Evolutionary conservation across 2,329 filamentous ascomycete genomes (phyloP).

Genomic region (Hypoxylon sp.): DNA sequence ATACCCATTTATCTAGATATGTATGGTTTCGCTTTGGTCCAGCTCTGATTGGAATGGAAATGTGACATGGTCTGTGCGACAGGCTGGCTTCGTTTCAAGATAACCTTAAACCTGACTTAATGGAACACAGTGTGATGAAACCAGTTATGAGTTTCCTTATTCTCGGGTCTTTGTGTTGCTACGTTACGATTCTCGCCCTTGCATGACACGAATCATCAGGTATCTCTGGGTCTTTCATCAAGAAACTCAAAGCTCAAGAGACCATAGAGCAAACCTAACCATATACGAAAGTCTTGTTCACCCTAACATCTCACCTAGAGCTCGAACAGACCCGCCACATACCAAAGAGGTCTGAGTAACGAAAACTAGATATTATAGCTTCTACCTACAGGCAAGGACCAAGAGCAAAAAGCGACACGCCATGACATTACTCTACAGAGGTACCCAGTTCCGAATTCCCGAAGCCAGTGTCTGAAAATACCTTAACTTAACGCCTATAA

Average conservation of each 20-base stretch:
- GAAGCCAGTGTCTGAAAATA: slow-evolving; percentile 2
- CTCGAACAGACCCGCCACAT: background rate
- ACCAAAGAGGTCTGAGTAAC: background rate
- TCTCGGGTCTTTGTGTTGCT: background rate
- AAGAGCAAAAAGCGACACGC: slow-evolving; percentile 6
- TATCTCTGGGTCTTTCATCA: too few species aligned
- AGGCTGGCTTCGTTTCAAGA: background rate
- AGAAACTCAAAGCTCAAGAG: background rate
- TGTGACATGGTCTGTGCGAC: background rate
- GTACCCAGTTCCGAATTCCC: slow-evolving; percentile 8
- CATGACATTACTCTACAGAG: slow-evolving; percentile 20
- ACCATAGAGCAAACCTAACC: background rate
- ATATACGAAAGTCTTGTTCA: background rate
- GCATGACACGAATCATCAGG: too few species aligned
- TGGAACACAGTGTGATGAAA: background rate
- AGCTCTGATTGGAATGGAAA: background rate
- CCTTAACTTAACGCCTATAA: slow-evolving; percentile 10
- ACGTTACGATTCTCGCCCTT: too few species aligned
- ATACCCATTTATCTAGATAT: background rate
- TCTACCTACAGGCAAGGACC: background rate
- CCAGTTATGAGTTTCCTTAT: background rate
- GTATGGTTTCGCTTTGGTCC: background rate
- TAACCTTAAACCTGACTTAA: background rate
- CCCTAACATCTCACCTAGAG: background rate
- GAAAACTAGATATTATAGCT: background rate